Evolutionary conservation across 176 grass and related monocot species (phyloP).

Genomic region (Oryza nivara): DNA sequence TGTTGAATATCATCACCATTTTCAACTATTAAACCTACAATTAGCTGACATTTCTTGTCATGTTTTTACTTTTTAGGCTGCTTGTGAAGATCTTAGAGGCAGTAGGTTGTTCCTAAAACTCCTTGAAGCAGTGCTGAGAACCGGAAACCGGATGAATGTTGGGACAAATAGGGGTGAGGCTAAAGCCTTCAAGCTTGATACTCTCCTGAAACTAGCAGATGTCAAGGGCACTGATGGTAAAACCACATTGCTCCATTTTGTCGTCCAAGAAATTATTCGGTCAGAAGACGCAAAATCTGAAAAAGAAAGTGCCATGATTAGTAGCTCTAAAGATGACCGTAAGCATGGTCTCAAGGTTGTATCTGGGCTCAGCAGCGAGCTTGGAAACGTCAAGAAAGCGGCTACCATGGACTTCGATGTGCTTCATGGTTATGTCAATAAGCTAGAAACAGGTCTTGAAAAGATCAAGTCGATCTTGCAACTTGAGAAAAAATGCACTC

Average conservation of each 20-base stretch:
- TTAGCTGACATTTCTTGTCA: conserved; percentile 24
- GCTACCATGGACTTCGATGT: conserved; percentile 97
- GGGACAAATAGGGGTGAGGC: conserved; percentile 92
- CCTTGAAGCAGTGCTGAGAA: conserved; percentile 89
- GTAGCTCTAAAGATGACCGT: conserved; percentile 66
- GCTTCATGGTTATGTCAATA: conserved; percentile 78
- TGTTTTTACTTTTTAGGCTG: conserved; percentile 70
- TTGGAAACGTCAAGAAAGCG: conserved; percentile 88
- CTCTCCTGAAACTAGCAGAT: conserved; percentile 94
- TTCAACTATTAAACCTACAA: conserved; percentile 7
- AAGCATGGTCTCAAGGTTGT: conserved; percentile 91
- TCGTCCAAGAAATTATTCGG: conserved; percentile 95
- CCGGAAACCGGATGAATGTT: conserved; percentile 98
- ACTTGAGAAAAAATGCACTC: conserved; percentile 70
- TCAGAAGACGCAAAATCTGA: conserved; percentile 71
- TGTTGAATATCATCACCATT: background rate
- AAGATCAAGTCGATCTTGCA: conserved; percentile 79
- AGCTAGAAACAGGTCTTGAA: conserved; percentile 81
- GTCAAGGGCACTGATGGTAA: conserved; percentile 94
- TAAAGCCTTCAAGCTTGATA: conserved; percentile 96
- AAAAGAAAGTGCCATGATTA: conserved; percentile 51
- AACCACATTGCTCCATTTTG: conserved; percentile 95
- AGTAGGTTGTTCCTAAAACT: conserved; percentile 93
- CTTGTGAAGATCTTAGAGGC: conserved; percentile 86
- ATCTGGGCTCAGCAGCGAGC: conserved; percentile 75